These are phyloP conservation scores for Wickerhamomyces strasburgensis DNA, from an alignment of 805 yeast genomes.

Conservation along the genomic window DNA sequence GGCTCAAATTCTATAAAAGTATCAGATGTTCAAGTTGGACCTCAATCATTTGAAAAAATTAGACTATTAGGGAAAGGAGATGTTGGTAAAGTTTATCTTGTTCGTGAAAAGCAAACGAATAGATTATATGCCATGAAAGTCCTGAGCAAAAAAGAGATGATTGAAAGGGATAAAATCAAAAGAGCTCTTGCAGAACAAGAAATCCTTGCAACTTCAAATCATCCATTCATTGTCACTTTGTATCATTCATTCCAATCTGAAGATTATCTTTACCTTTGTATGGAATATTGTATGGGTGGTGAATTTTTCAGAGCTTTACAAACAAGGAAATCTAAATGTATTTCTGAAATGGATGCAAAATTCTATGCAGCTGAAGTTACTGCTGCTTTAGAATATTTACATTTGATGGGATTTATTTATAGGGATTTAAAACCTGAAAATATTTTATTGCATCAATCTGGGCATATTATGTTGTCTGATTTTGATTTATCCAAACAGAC, in stretches of 20 bases:
- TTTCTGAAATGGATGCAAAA: conserved; percentile 81
- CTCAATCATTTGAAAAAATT: conserved; percentile 83
- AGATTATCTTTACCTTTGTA: conserved; percentile 85
- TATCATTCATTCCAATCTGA: conserved; percentile 96
- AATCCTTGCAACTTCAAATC: conserved; percentile 89
- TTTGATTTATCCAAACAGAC: conserved; percentile 93
- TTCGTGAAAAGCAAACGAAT: conserved; percentile 71
- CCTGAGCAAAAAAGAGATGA: conserved; percentile 86
- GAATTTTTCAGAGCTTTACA: conserved; percentile 96
- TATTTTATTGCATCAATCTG: conserved; percentile 88
- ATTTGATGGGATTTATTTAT: conserved; percentile 94
- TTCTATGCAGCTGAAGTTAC: conserved; percentile 96
- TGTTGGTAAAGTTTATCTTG: conserved; percentile 94
- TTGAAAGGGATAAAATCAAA: conserved; percentile 88
- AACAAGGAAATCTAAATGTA: conserved; percentile 80
- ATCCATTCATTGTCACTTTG: conserved; percentile 93
- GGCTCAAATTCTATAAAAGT: conserved; percentile 68
- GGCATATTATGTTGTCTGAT: conserved; percentile 96
- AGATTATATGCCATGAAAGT: conserved; percentile 91
- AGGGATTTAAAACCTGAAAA: conserved; percentile 97
- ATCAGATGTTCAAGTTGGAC: conserved; percentile 78
- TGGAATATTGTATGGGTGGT: conserved; percentile 99
- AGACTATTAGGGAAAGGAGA: conserved; percentile 94
- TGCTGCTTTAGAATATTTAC: conserved; percentile 93
- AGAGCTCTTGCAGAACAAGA: conserved; percentile 96